A percentile compares a stretch with the other conserved stretches of the same genome.
phyloP scores from a whole-genome alignment of 768 basidiomycete genomes.

The Antrodiella citrinella region DNA sequence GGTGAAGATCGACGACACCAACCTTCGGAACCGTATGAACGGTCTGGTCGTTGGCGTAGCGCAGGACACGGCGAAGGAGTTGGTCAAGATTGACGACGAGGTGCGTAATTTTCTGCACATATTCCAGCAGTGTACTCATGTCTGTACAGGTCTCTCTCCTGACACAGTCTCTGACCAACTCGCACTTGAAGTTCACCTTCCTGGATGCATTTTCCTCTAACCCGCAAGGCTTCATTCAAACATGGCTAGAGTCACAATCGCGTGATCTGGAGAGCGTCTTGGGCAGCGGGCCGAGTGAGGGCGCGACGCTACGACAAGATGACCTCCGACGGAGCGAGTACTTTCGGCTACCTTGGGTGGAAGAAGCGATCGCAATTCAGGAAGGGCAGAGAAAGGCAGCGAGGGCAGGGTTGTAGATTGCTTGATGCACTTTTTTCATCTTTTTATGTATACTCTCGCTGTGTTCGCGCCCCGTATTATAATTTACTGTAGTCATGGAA shows the following conservation, averaged over 20 bases:
- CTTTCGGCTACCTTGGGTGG: constrained; percentile 89
- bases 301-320: constrained; percentile 74
- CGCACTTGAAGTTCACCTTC: constrained; percentile 83
- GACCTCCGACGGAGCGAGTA: constrained; percentile 85
- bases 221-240: constrained; percentile 76
- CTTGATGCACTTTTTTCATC: too few relatives aligned
- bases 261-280: constrained; percentile 83
- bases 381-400: constrained; percentile 67
- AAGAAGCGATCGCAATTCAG: constrained; percentile 77
- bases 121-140: neutral
- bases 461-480: too few relatives aligned
- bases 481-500: too few relatives aligned
- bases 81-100: constrained; percentile 81
- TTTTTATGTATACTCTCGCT: too few relatives aligned
- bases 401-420: constrained; percentile 18
- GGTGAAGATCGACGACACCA: constrained; percentile 76
- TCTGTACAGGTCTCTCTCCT: constrained; percentile 62
- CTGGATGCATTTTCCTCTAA: constrained; percentile 73
- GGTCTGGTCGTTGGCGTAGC: constrained; percentile 58
- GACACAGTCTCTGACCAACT: constrained; percentile 80
- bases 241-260: constrained; percentile 88
- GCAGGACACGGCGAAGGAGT: constrained; percentile 60
- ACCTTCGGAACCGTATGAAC: constrained; percentile 63
- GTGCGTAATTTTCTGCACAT: constrained; percentile 29
- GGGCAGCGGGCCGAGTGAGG: constrained; percentile 80